Conservation (phyloP, 345 rosid genomes). For the Mangifera indica region DNA sequence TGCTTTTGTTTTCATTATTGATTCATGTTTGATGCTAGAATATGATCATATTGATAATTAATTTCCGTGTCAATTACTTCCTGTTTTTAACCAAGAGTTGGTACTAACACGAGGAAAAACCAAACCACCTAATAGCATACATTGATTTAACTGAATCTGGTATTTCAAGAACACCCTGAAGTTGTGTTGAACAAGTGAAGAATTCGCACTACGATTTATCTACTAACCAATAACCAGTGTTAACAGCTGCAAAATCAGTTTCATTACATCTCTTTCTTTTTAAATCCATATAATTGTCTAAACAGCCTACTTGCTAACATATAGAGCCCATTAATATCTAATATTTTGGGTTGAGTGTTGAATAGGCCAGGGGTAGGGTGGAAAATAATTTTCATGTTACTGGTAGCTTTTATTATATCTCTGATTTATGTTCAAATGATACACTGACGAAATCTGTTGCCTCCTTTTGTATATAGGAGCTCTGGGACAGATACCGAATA, state of each 20-base stretch:
- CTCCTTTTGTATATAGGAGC: conserved; percentile 48
- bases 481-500: conserved; percentile 52
- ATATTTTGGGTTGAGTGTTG: conserved; percentile 9
- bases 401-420: background rate
- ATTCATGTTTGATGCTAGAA: background rate
- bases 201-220: background rate
- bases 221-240: background rate
- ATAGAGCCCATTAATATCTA: conserved; percentile 15
- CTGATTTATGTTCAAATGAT: conserved; percentile 10
- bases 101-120: background rate
- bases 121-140: background rate
- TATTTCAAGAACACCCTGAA: background rate
- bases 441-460: conserved; percentile 24
- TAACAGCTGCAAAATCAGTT: background rate
- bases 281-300: background rate
- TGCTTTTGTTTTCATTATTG: background rate
- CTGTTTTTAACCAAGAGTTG: background rate
- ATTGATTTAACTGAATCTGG: background rate
- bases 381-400: conserved; percentile 5
- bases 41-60: background rate
- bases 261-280: background rate
- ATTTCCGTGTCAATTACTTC: background rate
- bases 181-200: background rate
- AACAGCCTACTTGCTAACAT: conserved; percentile 12
- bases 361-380: conserved; percentile 13